Evolutionary conservation across 148 eudicot species (phyloP), one percentile per base, ranked within the genome.

Genomic region (Diospyros lotus): DNA sequence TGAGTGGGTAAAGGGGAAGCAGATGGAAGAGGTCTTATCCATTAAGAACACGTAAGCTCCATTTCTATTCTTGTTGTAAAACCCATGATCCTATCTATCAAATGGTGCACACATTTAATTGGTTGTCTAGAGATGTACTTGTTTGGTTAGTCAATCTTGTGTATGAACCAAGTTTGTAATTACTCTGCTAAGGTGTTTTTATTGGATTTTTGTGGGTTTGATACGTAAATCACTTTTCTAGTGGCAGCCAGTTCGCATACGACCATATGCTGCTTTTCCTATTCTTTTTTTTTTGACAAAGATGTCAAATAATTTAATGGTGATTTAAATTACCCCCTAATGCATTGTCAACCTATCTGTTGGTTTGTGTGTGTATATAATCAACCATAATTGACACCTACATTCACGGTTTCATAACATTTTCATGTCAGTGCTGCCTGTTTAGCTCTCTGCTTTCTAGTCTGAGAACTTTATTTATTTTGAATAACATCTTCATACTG

Each of bases 1-100:
- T 48, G 98, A 94, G 77, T 92, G 98, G 98, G 93, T 94, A 66
- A 94, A 90, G 83, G 98, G 98, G 41, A 90, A 69, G 80, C 87
- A 87, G 75, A 92, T 87, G 92, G 97, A 90, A 72, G 98, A 94
- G 69, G 98, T 88, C 68, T 28, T 90, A 6, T n/a, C 90, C 2
- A 92, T 94, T 60, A 94, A 90, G 84, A 94, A 94, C 71, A 86
- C 98, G 98, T 94, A 66, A 94, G 97, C 83, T 55, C 71, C 14
- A 17, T 15, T 50, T 67, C 41, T 6, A 12, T 42, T 14, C 46
- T 58, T n/a, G 4, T 53, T 58, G 6, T 11, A 42, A 52, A 50
- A n/a, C 71, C 8, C 14, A 38, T 2, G 12, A 28, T 28, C 28
- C 28, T 11, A 14, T 41, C 43, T 12, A 38, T 44, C 3, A 6